Evolutionary conservation across 2,329 filamentous ascomycete species (phyloP).

Genomic region (Aspergillus fumigatiaffinis): DNA sequence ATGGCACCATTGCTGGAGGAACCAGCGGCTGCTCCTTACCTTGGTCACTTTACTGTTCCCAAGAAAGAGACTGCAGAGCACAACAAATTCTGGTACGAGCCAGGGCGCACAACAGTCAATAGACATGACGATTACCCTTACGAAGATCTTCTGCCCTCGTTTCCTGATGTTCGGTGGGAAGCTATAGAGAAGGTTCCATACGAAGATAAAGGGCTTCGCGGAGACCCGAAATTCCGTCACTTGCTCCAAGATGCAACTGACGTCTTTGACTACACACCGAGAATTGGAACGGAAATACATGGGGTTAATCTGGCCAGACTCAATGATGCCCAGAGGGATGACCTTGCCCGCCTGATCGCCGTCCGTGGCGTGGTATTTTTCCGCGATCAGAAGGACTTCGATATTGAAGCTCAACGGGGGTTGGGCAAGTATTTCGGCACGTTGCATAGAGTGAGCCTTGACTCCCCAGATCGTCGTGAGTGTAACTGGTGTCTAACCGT

Average conservation of each 20-base stretch:
- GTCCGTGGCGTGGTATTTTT: conserved; percentile 57
- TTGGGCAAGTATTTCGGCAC: conserved; percentile 52
- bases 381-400: conserved; percentile 52
- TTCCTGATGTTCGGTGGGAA: conserved; percentile 52
- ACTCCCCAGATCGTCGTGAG: not conserved
- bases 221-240: conserved; percentile 52
- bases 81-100: conserved; percentile 43
- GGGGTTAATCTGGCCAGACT: conserved; percentile 50
- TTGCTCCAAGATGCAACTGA: conserved; percentile 51
- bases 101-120: conserved; percentile 46
- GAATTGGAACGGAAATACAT: conserved; percentile 53
- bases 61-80: conserved; percentile 16
- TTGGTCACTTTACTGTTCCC: conserved; percentile 12
- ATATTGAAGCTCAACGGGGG: conserved; percentile 51
- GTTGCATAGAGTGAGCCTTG: conserved; percentile 43
- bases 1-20: conserved; percentile 34
- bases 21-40: conserved; percentile 12
- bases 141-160: conserved; percentile 50
- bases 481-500: conserved; percentile 4
- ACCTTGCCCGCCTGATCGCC: conserved; percentile 52
- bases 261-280: conserved; percentile 55
- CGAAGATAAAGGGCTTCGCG: conserved; percentile 51
- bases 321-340: conserved; percentile 51
- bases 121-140: conserved; percentile 49
- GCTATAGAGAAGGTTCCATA: conserved; percentile 48